Base-by-base conservation (phyloP, 495 filamentous ascomycete genomes). In the Aspergillus heteromorphus region DNA sequence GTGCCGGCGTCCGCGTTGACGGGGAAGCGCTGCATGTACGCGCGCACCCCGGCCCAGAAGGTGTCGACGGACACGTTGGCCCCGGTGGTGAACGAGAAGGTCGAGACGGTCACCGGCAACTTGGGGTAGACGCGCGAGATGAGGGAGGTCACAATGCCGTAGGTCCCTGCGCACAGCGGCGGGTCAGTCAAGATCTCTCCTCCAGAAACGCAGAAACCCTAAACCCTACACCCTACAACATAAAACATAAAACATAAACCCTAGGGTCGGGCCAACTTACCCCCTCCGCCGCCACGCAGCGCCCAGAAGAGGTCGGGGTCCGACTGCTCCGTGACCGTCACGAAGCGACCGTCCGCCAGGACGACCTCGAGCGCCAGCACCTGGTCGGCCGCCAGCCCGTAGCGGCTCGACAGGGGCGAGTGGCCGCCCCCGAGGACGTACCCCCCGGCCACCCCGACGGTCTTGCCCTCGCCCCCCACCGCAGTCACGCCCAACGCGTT, bases 261-360 rank as follows among this genome's bases (percentile, higher is more conserved):
- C n/a, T n/a, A n/a, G n/a, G n/a, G n/a, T n/a, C n/a, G n/a, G n/a
- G n/a, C n/a, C n/a, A n/a, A 48, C 53, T 30, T 49, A 62, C 30
- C 55, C 38, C 64, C 68, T 45, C 68, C 68, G 17, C 66, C 68
- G 38, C 68, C 68, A 41, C 67, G 58, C 25, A 84, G 61, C 18
- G 77, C 77, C 60, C 78, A 87, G 73, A 85, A 88, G 9, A 86
- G 77, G 40, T 87, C 84, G 0, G 78, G 54, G 53, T 86, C 74
- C 30, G 65, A 68, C 13, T 68, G 57, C 10, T 75, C 59, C 31
- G 75, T 78, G 8, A 79, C 81, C 0, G 75, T 83, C 3, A 76
- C 65, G 19, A 78, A 74, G 16, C 62, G 52, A 10, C 84, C 84
- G 27, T 80, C 73, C 16, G 81, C 73, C 0, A 80, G 76, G n/a